Base-by-base conservation (phyloP, 805 yeast genomes). In the Candida manassasensis region DNA sequence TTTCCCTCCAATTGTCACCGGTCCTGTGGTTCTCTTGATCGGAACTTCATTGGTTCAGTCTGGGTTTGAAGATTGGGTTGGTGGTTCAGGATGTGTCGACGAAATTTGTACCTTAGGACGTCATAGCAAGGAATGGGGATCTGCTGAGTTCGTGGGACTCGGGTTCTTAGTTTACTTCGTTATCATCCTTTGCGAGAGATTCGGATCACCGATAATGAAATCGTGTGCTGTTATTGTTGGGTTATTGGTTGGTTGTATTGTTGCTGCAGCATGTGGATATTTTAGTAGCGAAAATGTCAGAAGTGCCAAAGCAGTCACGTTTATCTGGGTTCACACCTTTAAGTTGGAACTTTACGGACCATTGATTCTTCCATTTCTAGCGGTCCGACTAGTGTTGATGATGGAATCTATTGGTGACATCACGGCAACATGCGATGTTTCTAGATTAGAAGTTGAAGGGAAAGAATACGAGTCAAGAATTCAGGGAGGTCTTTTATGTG, bases 341-440 rank as follows among this genome's bases (percentile, higher is more conserved):
- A 79, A 73, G 42, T 68, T 87, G 36, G 58, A 67, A 26, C 76
- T 88, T 4, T 85, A 88, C 50, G 96, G 85, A 2, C 96, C 96
- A 1, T 76, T 82, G 2, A 93, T 88, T 5, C 63, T 88, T 35
- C 96, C 96, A 4, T 74, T 85, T 65, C 61, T 88, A 39, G 94
- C 96, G 1, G 82, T 87, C 30, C 88, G 79, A 55, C 68, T 88
- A 21, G 86, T 81, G 19, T 63, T 84, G 48, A 82, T 85, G 77
- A 86, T 87, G 87, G 96, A 89, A 66, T 83, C 95, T 37, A 86
- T 88, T 53, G 96, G 96, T 58, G 96, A 88, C 59, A 82, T 88
- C 53, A 86, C 96, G 21, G 96, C 96, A 22, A 85, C 96, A 28
- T 82, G 86, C 38, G 97, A 88, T 59, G 96, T 89, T 14, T 84